These are phyloP conservation scores for Pyrus bretschneideri DNA, from an alignment of 306 rosid species.

Conservation along the genomic window DNA sequence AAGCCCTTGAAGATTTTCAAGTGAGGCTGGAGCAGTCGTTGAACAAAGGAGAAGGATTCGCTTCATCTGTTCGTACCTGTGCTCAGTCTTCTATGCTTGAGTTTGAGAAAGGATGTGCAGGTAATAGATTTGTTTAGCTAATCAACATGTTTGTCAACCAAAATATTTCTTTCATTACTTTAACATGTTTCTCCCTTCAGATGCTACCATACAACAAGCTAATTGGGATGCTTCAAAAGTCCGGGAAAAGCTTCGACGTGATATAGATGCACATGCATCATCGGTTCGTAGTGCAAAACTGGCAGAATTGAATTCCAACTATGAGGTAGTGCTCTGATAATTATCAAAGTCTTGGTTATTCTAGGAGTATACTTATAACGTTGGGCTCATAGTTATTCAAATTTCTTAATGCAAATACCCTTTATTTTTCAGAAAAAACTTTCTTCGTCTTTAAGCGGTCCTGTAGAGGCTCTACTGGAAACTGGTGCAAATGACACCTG, in stretches of 20 bases:
- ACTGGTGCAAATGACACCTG: conserved; percentile 67
- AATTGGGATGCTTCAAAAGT: conserved; percentile 65
- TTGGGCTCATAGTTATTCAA: not conserved
- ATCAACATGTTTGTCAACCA: not conserved
- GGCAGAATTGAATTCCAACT: conserved; percentile 32
- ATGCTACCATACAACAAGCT: conserved; percentile 53
- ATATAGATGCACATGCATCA: conserved; percentile 55
- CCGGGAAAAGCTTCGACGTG: conserved; percentile 63
- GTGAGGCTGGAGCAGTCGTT: conserved; percentile 52
- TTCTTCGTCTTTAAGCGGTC: conserved; percentile 46
- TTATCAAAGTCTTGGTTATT: conserved; percentile 1
- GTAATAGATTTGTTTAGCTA: conserved; percentile 26
- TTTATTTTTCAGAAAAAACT: conserved; percentile 50
- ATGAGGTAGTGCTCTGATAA: conserved; percentile 45
- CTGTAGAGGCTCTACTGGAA: conserved; percentile 67
- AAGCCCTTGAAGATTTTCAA: conserved; percentile 54
- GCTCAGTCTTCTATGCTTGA: conserved; percentile 36
- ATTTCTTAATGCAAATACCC: not conserved
- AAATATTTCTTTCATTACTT: not conserved
- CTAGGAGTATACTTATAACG: not conserved
- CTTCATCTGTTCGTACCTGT: conserved; percentile 42
- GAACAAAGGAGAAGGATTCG: conserved; percentile 68
- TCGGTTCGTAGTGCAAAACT: conserved; percentile 50
- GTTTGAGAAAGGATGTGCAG: conserved; percentile 69
- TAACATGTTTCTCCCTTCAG: conserved; percentile 31